phyloP scores from a whole-genome alignment of 1,139 yeast genomes.

The Candida sp. region DNA sequence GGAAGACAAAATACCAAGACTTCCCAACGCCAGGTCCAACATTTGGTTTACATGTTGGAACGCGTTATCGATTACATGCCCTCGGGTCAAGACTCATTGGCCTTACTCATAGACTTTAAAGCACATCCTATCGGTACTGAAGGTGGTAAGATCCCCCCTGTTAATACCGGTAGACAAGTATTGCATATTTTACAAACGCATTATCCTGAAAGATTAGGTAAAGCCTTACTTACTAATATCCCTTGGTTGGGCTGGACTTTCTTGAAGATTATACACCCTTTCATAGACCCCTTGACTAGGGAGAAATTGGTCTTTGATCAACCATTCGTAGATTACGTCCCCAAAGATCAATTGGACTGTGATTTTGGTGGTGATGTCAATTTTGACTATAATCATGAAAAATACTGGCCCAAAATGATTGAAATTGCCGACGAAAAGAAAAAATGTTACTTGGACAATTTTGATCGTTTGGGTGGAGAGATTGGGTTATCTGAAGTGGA shows the following conservation, averaged over 20 bases:
- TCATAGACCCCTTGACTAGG: constrained; percentile 48
- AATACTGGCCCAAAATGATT: constrained; percentile 44
- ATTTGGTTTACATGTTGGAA: constrained; percentile 49
- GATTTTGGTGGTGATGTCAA: constrained; percentile 43
- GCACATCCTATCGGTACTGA: constrained; percentile 47
- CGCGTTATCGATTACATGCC: constrained; percentile 48
- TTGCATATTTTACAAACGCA: constrained; percentile 64
- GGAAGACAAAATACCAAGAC: constrained; percentile 49
- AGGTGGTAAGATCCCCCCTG: constrained; percentile 75
- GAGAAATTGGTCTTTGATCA: constrained; percentile 48
- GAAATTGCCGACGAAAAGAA: constrained; percentile 36
- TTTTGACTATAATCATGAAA: constrained; percentile 40
- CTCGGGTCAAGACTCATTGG: constrained; percentile 46
- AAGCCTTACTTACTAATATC: constrained; percentile 44
- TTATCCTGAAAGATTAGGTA: constrained; percentile 48
- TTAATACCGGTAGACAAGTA: constrained; percentile 73
- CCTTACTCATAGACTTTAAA: constrained; percentile 45
- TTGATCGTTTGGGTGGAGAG: constrained; percentile 34
- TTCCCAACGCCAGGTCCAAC: constrained; percentile 43
- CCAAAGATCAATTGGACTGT: constrained; percentile 42
- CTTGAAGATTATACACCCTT: constrained; percentile 45
- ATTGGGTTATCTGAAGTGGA: constrained; percentile 64
- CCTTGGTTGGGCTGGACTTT: constrained; percentile 50
- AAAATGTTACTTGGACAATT: constrained; percentile 32
- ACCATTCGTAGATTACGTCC: constrained; percentile 45